Conservation (phyloP, 106 monocot species). For the Posidonia australis region DNA sequence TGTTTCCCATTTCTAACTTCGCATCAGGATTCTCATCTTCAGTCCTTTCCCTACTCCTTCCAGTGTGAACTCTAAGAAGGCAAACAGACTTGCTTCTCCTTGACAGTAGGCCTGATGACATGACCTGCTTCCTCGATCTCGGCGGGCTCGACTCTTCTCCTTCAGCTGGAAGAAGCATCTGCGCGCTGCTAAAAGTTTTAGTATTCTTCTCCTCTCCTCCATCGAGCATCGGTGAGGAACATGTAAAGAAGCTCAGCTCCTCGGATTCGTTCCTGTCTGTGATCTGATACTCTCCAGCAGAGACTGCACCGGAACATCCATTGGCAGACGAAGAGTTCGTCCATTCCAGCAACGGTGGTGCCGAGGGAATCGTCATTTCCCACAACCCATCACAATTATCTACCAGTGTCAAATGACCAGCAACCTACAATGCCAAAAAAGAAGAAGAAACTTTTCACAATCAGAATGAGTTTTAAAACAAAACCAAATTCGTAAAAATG, state of each 20-base stretch:
- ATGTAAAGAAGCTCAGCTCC: neutral
- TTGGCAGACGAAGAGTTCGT: neutral
- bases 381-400: conserved; percentile 5
- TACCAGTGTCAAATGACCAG: neutral
- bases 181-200: neutral
- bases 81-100: conserved; percentile 42
- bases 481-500: conserved; percentile 3
- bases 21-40: neutral
- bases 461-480: too few relatives aligned
- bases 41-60: conserved; percentile 18
- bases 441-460: neutral
- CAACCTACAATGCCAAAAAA: conserved; percentile 16
- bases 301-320: too few relatives aligned
- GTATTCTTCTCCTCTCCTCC: neutral
- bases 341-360: conserved; percentile 30
- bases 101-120: conserved; percentile 33
- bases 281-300: too few relatives aligned
- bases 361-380: conserved; percentile 19
- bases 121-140: conserved; percentile 11
- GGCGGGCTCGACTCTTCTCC: neutral
- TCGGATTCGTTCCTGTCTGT: neutral
- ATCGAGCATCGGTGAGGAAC: neutral
- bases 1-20: neutral
- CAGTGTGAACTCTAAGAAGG: conserved; percentile 25
- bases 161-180: neutral